Percentiles rank a stretch among this genome's conserved stretches.
These are phyloP conservation scores for Fraxinus nigra DNA, from an alignment of 305 asterid species.

Conservation along the genomic window DNA sequence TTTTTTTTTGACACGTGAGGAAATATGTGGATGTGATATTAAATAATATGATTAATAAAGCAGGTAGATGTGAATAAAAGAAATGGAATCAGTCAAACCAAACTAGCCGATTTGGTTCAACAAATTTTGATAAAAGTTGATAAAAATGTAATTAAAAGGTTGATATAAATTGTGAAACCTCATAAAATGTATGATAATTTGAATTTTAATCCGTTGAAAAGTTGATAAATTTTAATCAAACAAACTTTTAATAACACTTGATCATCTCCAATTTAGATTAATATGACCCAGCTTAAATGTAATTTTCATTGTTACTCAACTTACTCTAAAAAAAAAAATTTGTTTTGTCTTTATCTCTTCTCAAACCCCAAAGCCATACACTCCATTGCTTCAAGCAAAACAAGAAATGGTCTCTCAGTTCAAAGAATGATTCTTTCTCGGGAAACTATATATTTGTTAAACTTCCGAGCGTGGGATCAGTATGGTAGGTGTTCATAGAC, in stretches of 20 bases:
- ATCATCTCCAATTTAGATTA: neutral
- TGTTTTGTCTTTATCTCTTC: conserved; percentile 23
- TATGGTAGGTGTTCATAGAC: conserved; percentile 33
- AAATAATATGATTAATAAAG: neutral
- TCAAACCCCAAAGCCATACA: conserved; percentile 20
- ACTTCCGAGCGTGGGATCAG: neutral
- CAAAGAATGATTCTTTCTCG: conserved; percentile 29
- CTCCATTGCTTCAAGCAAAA: conserved; percentile 14
- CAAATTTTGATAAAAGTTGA: neutral
- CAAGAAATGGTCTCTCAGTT: conserved; percentile 24
- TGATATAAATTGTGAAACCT: neutral
- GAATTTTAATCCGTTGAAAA: neutral
- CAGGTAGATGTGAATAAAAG: neutral
- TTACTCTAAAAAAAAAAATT: neutral
- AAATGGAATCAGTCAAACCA: neutral
- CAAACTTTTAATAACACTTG: neutral
- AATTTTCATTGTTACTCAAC: neutral
- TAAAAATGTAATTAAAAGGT: too few relatives aligned
- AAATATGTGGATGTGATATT: neutral
- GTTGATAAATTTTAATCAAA: too few relatives aligned
- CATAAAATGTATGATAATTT: neutral
- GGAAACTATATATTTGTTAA: neutral
- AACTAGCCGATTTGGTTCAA: neutral
- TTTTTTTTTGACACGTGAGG: neutral
- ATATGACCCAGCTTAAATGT: neutral